Base-by-base conservation (phyloP, 257 asterid species). In the Penstemon barbatus region DNA sequence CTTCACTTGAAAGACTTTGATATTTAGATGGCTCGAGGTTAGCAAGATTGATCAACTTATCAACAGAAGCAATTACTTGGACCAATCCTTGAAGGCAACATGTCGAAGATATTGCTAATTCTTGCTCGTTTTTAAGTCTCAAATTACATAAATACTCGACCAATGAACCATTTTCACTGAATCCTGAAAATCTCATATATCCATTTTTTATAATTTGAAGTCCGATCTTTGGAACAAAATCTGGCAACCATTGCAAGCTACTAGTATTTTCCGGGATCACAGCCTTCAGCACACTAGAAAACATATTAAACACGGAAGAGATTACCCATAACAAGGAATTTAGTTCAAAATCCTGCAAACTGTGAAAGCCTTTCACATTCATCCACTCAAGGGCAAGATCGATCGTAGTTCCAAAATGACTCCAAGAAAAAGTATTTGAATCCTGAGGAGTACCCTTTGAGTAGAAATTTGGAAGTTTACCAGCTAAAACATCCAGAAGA, bases 31-130 rank as follows among this genome's bases (percentile, higher is more conserved):
- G 73, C 25, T 82, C 86, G 4, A 81, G 83, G 49, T 89, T 80
- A 66, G 92, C 86, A 71, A 74, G 79, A 63, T 57, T 71, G 76
- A 94, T 83, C 83, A 94, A 69, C 80, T 79, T 83, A 81, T 94
- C 96, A 71, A 89, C 82, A 58, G 74, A 82, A 62, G 70, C 73
- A 62, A 75, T 77, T 58, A 86, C 83, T 68, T 69, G 88, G 71
- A 94, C 55, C 81, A 94, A 68, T 66, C 96, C 97, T 63, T 89
- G 96, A 72, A 91, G 92, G 82, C 96, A 94, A 71, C 96, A 85
- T 49, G 80, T 79, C 52, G 91, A 84, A 77, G 91, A 84, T 64
- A 91, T 71, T 38, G 97, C 86, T 72, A 79, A 73, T 72, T 86
- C 94, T 39, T 42, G 79, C 51, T 68, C 77, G 37, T 72, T 73